Evolutionary conservation across 2,329 filamentous ascomycete genomes (phyloP).

Genomic region (Esteya vermicola): DNA sequence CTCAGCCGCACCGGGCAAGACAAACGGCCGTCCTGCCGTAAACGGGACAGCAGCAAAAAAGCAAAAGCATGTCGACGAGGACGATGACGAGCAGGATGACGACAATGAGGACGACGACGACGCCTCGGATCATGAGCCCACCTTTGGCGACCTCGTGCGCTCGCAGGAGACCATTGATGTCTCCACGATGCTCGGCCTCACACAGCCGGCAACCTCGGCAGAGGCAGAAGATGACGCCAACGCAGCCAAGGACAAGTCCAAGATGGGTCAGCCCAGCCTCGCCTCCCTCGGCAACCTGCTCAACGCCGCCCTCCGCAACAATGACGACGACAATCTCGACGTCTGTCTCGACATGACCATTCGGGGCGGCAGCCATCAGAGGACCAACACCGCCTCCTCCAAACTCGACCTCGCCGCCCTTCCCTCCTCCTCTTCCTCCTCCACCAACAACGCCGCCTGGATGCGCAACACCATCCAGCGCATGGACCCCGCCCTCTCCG

Average conservation of each 20-base stretch:
- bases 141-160: constrained; percentile 73
- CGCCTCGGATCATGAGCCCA: constrained; percentile 30
- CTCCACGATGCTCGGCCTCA: constrained; percentile 36
- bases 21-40: too few relatives aligned
- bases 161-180: constrained; percentile 67
- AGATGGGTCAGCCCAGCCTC: constrained; percentile 2
- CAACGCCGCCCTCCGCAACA: constrained; percentile 80
- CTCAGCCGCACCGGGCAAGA: too few relatives aligned
- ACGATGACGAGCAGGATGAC: neutral
- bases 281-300: constrained; percentile 78
- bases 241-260: too few relatives aligned
- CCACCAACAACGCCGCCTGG: constrained; percentile 60
- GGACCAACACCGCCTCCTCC: too few relatives aligned
- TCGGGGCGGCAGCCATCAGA: too few relatives aligned
- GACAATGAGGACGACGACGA: constrained; percentile 1
- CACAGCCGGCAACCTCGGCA: too few relatives aligned
- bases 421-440: too few relatives aligned
- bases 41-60: too few relatives aligned
- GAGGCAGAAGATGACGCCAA: too few relatives aligned
- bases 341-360: constrained; percentile 73
- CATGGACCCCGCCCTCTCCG: constrained; percentile 73
- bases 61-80: too few relatives aligned
- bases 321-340: constrained; percentile 80
- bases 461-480: constrained; percentile 83
- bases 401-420: too few relatives aligned